Evolutionary conservation across 163 green algal species (phyloP).

Genomic region (Coccomyxa subellipsoidea): DNA sequence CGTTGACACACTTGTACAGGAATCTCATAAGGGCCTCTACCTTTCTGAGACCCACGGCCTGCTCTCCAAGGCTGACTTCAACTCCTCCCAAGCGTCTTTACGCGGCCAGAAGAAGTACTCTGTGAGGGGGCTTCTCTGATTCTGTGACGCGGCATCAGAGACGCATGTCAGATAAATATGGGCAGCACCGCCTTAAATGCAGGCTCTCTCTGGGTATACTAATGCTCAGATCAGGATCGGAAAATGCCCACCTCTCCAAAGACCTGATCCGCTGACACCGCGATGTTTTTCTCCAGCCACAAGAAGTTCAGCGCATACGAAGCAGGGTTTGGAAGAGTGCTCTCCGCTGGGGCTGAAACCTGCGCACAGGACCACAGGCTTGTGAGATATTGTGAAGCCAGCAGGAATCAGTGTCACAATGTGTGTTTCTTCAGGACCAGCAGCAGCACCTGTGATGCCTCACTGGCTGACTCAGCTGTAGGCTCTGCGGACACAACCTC

Average conservation of each 20-base stretch:
- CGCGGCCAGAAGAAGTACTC: conserved; percentile 95
- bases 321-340: not conserved
- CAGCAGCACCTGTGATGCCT: not conserved
- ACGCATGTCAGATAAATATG: not conserved
- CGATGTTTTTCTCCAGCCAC: conserved; percentile 90
- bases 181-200: not conserved
- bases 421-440: too few species aligned
- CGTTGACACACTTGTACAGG: not conserved
- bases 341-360: not conserved
- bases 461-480: conserved; percentile 3
- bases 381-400: too few species aligned
- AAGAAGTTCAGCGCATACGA: conserved; percentile 80
- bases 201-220: not conserved
- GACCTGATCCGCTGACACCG: conserved; percentile 81
- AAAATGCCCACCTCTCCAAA: conserved; percentile 42
- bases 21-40: conserved; percentile 2
- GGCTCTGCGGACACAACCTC: conserved; percentile 2
- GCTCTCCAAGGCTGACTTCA: conserved; percentile 72
- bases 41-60: conserved; percentile 74
- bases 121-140: conserved; percentile 77
- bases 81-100: conserved; percentile 92
- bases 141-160: conserved; percentile 25
- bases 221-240: not conserved
- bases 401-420: too few species aligned
- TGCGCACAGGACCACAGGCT: not conserved